These are phyloP conservation scores for Tricholoma saponaceum DNA, from an alignment of 768 basidiomycete genomes.

Conservation along the genomic window DNA sequence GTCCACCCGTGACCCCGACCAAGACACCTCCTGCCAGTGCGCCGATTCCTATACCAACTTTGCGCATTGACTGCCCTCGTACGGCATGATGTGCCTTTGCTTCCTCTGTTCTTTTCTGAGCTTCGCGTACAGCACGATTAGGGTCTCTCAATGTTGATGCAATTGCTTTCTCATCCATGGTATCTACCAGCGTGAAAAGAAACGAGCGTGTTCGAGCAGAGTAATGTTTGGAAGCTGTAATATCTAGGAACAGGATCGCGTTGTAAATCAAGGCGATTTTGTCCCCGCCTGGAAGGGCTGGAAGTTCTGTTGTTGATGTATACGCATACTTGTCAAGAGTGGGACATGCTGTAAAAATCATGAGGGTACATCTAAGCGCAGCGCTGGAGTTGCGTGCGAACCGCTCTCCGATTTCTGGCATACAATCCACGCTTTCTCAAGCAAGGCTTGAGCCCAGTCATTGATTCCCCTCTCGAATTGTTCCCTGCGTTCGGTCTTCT, in stretches of 20 bases:
- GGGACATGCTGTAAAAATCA: no score
- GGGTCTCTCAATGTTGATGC: constrained; percentile 47
- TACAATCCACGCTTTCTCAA: no score
- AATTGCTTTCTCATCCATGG: constrained; percentile 40
- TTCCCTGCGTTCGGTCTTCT: no score
- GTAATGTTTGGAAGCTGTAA: constrained; percentile 44
- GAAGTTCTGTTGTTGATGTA: constrained; percentile 39
- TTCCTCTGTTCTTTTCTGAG: constrained; percentile 36
- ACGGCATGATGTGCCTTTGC: constrained; percentile 41
- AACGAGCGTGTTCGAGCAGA: constrained; percentile 49
- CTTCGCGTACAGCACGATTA: constrained; percentile 38
- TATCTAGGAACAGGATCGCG: constrained; percentile 46
- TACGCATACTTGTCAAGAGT: constrained; percentile 37
- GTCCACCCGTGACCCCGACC: constrained; percentile 54
- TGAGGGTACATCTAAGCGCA: no score
- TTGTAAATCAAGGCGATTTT: constrained; percentile 48
- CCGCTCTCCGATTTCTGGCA: no score
- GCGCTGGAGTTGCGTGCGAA: no score
- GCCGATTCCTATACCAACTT: constrained; percentile 47
- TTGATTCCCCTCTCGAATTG: no score
- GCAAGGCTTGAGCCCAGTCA: no score
- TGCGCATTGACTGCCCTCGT: constrained; percentile 35
- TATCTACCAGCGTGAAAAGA: constrained; percentile 29
- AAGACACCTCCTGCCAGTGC: constrained; percentile 52
- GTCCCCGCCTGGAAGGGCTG: constrained; percentile 35